Base-by-base conservation (phyloP, 129 eudicot species). In the Sambucus nigra region DNA sequence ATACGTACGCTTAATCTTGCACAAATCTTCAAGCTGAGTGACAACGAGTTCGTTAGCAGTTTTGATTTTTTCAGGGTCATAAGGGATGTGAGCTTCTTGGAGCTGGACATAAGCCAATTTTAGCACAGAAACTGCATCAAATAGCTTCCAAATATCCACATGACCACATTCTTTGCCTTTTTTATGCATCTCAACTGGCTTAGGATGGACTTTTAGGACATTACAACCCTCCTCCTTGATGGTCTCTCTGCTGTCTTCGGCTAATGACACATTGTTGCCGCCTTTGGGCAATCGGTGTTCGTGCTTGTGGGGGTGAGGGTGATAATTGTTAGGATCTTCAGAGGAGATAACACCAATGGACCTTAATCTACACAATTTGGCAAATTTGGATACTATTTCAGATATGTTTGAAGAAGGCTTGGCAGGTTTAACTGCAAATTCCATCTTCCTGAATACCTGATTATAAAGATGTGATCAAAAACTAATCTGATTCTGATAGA, bases 71-170 rank as follows among this genome's bases (percentile, higher is more conserved):
- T 65, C 78, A 2, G 76, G 61, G 48, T 83, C 80, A 56, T 76
- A 72, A 5, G 76, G 83, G 32, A 75, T 51, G 38, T 79, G 83
- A 63, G 94, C 94, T 59, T 83, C 77, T 76, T 83, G 94, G 7
- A 83, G 75, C 75, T 75, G 77, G 61, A 83, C 80, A 73, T 83
- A 83, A 0, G 94, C 94, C 45, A 78, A 66, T 45, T 79, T 83
- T 23, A 83, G 59, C 35, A 64, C 80, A 49, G 63, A 66, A 79
- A 83, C 55, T 24, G 61, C 25, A 48, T 79, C 83, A 39, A 75
- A 79, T 66, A 83, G 33, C 65, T 69, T 72, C 73, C 35, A 49
- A 24, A 83, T 59, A 51, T 79, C 94, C 66, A 66, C 67, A 51
- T 72, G 73, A 16, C 69, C 86, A 69, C 53, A 65, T 63, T 65